A percentile compares a stretch with the other conserved stretches of the same genome.
phyloP scores from a whole-genome alignment of 2,329 filamentous ascomycete species.

The Sclerotinia sclerotiorum region DNA sequence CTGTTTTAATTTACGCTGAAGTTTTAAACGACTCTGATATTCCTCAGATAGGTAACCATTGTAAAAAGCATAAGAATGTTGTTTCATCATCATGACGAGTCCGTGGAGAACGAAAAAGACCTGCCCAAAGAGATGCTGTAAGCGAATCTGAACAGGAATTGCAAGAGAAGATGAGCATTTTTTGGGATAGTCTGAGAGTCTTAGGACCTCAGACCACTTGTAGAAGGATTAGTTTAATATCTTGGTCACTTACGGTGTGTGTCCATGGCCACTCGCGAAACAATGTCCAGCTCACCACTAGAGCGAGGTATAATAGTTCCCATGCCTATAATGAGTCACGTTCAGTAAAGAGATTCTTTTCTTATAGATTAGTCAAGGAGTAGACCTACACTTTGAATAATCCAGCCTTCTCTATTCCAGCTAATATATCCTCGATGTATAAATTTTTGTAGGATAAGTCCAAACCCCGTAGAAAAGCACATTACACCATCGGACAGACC shows the following conservation, averaged over 20 bases:
- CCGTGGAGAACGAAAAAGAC: constrained; percentile 70
- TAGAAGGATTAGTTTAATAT: background rate
- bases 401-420: constrained; percentile 70
- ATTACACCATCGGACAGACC: constrained; percentile 67
- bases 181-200: background rate
- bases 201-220: background rate
- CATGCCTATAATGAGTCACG: constrained; percentile 52
- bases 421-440: constrained; percentile 59
- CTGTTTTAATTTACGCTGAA: constrained; percentile 54
- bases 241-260: constrained; percentile 57
- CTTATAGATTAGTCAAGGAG: background rate
- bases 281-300: constrained; percentile 64
- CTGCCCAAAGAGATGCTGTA: constrained; percentile 1
- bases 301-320: constrained; percentile 64
- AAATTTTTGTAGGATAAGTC: constrained; percentile 62
- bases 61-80: constrained; percentile 57
- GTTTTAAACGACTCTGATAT: constrained; percentile 50
- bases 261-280: constrained; percentile 80
- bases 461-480: constrained; percentile 64
- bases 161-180: background rate
- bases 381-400: constrained; percentile 63
- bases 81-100: constrained; percentile 79
- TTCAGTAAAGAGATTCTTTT: constrained; percentile 8
- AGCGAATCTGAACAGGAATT: background rate
- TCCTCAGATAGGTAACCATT: constrained; percentile 69